phyloP scores from a whole-genome alignment of 2,329 filamentous ascomycete genomes.

The Kalmusia sp. region DNA sequence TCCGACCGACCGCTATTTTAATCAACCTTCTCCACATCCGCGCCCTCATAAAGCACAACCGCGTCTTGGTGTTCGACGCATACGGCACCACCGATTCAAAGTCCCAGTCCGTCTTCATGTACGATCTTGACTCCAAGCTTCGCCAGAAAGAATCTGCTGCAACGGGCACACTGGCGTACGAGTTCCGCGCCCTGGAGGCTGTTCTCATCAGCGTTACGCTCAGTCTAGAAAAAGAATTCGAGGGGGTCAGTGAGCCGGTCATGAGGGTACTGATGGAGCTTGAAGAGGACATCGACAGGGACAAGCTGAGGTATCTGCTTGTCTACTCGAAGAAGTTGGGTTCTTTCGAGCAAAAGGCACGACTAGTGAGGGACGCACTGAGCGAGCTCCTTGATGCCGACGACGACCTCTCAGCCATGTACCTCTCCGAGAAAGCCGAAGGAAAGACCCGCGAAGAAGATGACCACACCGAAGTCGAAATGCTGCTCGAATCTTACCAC shows the following conservation, averaged over 20 bases:
- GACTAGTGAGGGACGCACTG: conserved; percentile 91
- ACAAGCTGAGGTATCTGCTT: conserved; percentile 88
- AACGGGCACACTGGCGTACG: conserved; percentile 75
- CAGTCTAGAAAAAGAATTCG: conserved; percentile 91
- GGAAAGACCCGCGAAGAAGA: conserved; percentile 77
- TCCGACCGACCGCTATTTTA: conserved; percentile 90
- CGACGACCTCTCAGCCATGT: conserved; percentile 94
- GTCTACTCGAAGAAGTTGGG: conserved; percentile 95
- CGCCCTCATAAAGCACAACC: conserved; percentile 92
- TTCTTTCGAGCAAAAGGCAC: conserved; percentile 96
- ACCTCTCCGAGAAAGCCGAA: conserved; percentile 84
- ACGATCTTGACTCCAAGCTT: conserved; percentile 91
- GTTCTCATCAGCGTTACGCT: conserved; percentile 93
- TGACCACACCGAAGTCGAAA: conserved; percentile 95
- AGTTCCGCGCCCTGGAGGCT: conserved; percentile 94
- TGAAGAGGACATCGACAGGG: conserved; percentile 94
- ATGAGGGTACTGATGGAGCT: conserved; percentile 86
- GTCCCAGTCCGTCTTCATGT: conserved; percentile 96
- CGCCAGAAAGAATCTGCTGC: conserved; percentile 73
- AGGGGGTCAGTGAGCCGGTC: conserved; percentile 90
- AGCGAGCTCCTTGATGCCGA: conserved; percentile 96
- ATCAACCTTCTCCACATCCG: conserved; percentile 96
- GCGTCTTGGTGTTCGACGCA: conserved; percentile 93
- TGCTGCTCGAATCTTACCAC: conserved; percentile 95
- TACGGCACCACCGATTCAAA: conserved; percentile 95